Base-by-base conservation (phyloP, 768 basidiomycete genomes). In the Leucosporidium creatinivorum region DNA sequence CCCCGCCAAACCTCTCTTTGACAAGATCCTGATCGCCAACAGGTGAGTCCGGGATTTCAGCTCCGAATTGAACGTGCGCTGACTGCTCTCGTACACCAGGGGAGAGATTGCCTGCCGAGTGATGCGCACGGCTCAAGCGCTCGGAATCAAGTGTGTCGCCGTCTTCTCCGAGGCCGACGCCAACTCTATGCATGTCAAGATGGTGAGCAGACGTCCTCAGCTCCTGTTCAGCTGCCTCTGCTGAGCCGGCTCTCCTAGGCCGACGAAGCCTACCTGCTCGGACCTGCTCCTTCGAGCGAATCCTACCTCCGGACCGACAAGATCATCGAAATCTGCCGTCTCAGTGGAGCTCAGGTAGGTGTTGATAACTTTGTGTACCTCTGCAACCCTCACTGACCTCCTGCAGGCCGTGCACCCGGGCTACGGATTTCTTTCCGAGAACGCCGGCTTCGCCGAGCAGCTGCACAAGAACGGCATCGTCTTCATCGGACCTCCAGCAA, bases 61-160 rank as follows among this genome's bases (percentile, higher is more conserved):
- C 59, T 48, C 58, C 30, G 19, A 10, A 62, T 13, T 7, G 33
- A 51, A 12, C 9, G 60, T 44, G n/a, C 12, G 15, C 19, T 6
- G 3, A 15, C 30, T 28, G 5, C 39, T 23, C 8, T 33, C 0
- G 3, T 44, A 54, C 21, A 69, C 19, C 58, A 94, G 92, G 78
- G 93, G 93, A 57, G 93, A 97, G 79, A 97, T 97, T 70, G 92
- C 93, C 8, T 96, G 93, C 77, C 87, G 93, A 25, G 90, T 97
- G 54, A 94, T 94, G 63, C 86, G 89, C 30, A 94, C 93, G 0
- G 90, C 91, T 3, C 85, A 82, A 77, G 89, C 88, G 75, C 81
- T 96, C 5, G 93, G 93, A 0, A 87, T 96, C 77, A 87, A 84
- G 82, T 92, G 90, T 0, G 93, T 96, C 21, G 92, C 92, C 0